phyloP scores from a whole-genome alignment of 1,284 basidiomycete genomes.

The Coniferiporia weirii region DNA sequence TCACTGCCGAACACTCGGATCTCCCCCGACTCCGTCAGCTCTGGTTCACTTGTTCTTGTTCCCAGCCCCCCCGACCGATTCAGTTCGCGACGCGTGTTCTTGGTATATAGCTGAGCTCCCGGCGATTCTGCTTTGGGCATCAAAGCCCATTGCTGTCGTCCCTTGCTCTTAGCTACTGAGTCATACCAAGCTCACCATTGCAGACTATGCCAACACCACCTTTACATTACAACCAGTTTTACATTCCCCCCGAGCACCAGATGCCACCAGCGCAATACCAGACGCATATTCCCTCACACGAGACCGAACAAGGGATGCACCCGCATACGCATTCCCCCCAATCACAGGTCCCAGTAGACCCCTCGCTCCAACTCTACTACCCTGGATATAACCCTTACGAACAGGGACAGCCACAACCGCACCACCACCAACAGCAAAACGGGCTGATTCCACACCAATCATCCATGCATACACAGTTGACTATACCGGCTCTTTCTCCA shows the following conservation, averaged over 20 bases:
- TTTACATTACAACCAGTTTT: slow-evolving; percentile 13
- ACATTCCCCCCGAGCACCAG: slow-evolving; percentile 13
- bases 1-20: slow-evolving; percentile 16
- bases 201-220: slow-evolving; percentile 10
- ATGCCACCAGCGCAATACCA: slow-evolving; percentile 16
- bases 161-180: neutral
- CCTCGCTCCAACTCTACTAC: slow-evolving; percentile 17
- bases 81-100: slow-evolving; percentile 10
- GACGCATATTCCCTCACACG: slow-evolving; percentile 10
- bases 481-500: slow-evolving; percentile 25
- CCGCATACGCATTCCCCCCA: slow-evolving; percentile 17
- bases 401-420: slow-evolving; percentile 11
- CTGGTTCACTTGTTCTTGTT: neutral
- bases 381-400: slow-evolving; percentile 14
- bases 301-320: slow-evolving; percentile 13
- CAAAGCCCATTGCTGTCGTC: slow-evolving; percentile 3
- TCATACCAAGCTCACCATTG: neutral
- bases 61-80: neutral
- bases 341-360: slow-evolving; percentile 16
- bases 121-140: slow-evolving; percentile 4
- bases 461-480: slow-evolving; percentile 17
- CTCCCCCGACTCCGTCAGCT: slow-evolving; percentile 4
- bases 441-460: slow-evolving; percentile 19
- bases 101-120: slow-evolving; percentile 15
- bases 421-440: slow-evolving; percentile 17